Evolutionary conservation across 2,329 filamentous ascomycete species (phyloP).

Genomic region (Calonectria pauciramosa): DNA sequence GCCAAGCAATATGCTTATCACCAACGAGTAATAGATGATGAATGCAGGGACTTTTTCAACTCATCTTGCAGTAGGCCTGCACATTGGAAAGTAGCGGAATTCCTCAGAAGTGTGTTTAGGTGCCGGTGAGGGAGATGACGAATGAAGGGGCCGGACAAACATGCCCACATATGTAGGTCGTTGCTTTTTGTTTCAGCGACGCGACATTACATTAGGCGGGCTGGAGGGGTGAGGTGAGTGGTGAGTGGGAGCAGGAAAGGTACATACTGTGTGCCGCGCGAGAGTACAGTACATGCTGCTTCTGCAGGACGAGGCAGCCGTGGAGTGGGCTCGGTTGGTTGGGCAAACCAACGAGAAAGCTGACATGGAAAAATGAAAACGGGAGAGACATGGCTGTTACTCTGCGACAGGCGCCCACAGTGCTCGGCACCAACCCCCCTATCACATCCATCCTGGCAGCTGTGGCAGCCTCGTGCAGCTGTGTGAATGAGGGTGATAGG

Average conservation of each 20-base stretch:
- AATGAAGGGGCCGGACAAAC: neutral
- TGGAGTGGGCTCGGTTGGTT: neutral
- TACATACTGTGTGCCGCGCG: neutral
- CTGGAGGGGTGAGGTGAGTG: neutral
- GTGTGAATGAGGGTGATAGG: conserved; percentile 12
- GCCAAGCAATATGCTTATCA: conserved; percentile 2
- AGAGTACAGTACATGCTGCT: neutral
- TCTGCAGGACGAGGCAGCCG: neutral
- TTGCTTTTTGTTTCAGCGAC: conserved; percentile 15
- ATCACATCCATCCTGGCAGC: neutral
- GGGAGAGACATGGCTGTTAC: conserved; percentile 7
- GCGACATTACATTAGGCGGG: conserved; percentile 2
- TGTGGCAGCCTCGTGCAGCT: conserved; percentile 10
- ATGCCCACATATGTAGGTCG: conserved; percentile 6
- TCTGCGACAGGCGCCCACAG: conserved; percentile 11
- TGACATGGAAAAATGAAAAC: conserved; percentile 2
- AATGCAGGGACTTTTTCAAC: neutral
- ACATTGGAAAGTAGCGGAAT: conserved; percentile 6
- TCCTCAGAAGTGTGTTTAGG: neutral
- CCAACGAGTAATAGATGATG: conserved; percentile 9
- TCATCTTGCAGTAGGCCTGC: neutral
- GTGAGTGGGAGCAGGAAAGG: neutral
- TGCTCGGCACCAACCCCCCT: conserved; percentile 7
- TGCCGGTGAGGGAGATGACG: neutral
- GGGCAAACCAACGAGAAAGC: neutral